Base-by-base conservation (phyloP, 1,139 yeast genomes). In the Pichia sp. region DNA sequence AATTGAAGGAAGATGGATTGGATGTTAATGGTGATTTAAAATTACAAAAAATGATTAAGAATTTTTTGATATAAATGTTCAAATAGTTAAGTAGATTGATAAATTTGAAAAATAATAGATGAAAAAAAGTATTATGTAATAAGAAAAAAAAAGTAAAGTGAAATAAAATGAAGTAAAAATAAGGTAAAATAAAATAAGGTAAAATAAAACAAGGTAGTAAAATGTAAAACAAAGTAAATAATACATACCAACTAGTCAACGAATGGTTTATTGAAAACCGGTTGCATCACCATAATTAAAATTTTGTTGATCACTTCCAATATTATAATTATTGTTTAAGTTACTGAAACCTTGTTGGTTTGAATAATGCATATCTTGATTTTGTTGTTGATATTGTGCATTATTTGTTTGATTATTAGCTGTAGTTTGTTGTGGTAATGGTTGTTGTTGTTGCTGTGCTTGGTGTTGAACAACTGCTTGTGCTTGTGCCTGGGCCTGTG, bases 291-390 rank as follows among this genome's bases (percentile, higher is more conserved):
- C 56, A 27, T 56, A 56, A 19, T 45, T 48, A 11, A 42, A 51
- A 33, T 47, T 51, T 38, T 34, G 50, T 60, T 62, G 58, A 18
- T 59, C 63, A 28, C 42, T 50, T 13, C 63, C 64, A 60, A 62
- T 60, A 46, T 62, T 62, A 46, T 60, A 60, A 52, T 58, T 59
- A 46, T 49, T 58, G 45, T 60, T 61, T 51, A 59, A 62, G 44
- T 64, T 44, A 25, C 34, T 29, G 14, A 47, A 53, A n/a, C 44
- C 53, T 42, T 48, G 53, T 46, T 49, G 55, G 31, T 47, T 51
- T 18, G 41, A 41, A 25, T 45, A 54, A 25, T 52, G 56, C 14
- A 51, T 46, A 45, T 52, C 56, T 33, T 46, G 54, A 13, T 8
- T 19, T 36, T 45, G 47, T 42, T 53, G 52, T 29, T 45, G 51